A percentile compares a stretch with the other conserved stretches of the same genome.
These are phyloP conservation scores for Solanum ossicruentum DNA, from an alignment of 257 asterid genomes.

Conservation along the genomic window DNA sequence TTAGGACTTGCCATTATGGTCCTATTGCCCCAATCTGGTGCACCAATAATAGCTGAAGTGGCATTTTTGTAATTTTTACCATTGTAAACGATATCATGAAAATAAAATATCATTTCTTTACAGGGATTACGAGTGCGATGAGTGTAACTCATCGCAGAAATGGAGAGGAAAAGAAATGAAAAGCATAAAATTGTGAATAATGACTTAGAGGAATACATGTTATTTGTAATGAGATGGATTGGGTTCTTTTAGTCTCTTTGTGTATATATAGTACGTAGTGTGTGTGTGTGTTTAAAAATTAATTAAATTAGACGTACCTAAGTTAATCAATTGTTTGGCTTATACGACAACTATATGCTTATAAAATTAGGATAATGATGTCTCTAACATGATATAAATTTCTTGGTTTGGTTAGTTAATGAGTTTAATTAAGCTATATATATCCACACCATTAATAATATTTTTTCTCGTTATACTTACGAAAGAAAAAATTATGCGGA, in stretches of 20 bases:
- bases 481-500: too few relatives aligned
- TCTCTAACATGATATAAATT: not conserved
- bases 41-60: conserved; percentile 21
- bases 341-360: not conserved
- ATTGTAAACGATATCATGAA: conserved; percentile 29
- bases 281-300: not conserved
- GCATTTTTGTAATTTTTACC: conserved; percentile 26
- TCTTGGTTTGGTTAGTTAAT: not conserved
- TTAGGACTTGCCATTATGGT: conserved; percentile 13
- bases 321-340: not conserved
- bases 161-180: not conserved
- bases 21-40: conserved; percentile 23
- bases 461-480: too few relatives aligned
- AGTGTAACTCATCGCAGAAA: not conserved
- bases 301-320: not conserved
- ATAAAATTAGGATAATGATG: not conserved
- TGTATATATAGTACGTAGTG: not conserved
- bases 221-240: not conserved
- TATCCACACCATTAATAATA: too few relatives aligned
- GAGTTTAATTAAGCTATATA: too few relatives aligned
- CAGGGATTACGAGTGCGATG: conserved; percentile 1
- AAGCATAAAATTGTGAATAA: not conserved
- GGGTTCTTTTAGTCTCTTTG: not conserved
- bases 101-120: conserved; percentile 14
- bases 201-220: not conserved